Evolutionary conservation across 768 basidiomycete genomes (phyloP).

Genomic region (Tephrocybe sp.): DNA sequence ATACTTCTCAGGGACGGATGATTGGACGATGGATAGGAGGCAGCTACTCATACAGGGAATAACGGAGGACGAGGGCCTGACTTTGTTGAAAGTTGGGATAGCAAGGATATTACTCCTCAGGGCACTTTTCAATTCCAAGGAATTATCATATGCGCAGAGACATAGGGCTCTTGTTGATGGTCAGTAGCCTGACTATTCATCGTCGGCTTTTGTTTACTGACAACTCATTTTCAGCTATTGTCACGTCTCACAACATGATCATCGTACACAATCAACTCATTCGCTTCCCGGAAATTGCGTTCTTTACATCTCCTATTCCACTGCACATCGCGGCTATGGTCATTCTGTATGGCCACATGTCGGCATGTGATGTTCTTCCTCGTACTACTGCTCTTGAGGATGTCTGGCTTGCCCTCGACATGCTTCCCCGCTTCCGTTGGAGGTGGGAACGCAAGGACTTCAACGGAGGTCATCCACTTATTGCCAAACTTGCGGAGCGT

Average conservation of each 20-base stretch:
- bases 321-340: slow-evolving; percentile 92
- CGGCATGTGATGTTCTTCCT: slow-evolving; percentile 66
- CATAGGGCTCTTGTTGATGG: slow-evolving; percentile 79
- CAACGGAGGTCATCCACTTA: slow-evolving; percentile 81
- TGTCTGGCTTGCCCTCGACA: slow-evolving; percentile 84
- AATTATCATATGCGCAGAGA: slow-evolving; percentile 62
- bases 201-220: background rate
- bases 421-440: slow-evolving; percentile 89
- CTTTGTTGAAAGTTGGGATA: slow-evolving; percentile 81
- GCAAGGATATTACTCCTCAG: slow-evolving; percentile 75
- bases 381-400: slow-evolving; percentile 73
- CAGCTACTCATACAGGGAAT: slow-evolving; percentile 70
- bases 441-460: slow-evolving; percentile 87
- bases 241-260: slow-evolving; percentile 86
- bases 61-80: slow-evolving; percentile 79
- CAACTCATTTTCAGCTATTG: slow-evolving; percentile 63
- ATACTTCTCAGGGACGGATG: slow-evolving; percentile 79
- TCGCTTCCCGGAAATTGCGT: slow-evolving; percentile 81
- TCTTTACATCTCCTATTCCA: slow-evolving; percentile 88
- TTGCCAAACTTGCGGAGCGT: slow-evolving; percentile 77
- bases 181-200: slow-evolving; percentile 30
- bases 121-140: slow-evolving; percentile 77
- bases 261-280: slow-evolving; percentile 83
- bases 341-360: slow-evolving; percentile 86
- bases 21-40: slow-evolving; percentile 68